A percentile compares a stretch with the other conserved stretches of the same genome.
These are phyloP conservation scores for Albifimbria verrucaria DNA, from an alignment of 2,329 filamentous ascomycete species.

Conservation along the genomic window DNA sequence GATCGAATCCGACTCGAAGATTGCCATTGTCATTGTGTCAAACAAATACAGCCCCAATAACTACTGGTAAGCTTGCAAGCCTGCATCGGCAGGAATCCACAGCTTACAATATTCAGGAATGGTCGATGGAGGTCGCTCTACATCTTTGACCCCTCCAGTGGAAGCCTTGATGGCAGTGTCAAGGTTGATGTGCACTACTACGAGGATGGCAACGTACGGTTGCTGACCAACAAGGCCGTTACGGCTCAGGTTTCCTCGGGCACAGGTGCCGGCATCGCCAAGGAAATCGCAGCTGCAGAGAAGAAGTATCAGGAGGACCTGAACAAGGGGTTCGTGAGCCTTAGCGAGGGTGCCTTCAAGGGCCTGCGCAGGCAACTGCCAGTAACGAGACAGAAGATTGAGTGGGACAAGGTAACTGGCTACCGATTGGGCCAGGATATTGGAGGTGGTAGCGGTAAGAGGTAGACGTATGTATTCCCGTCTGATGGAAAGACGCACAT, in stretches of 20 bases:
- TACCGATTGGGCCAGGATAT: constrained; percentile 84
- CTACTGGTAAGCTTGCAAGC: constrained; percentile 66
- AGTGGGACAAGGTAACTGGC: constrained; percentile 97
- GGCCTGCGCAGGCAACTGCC: constrained; percentile 86
- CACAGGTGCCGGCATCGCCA: constrained; percentile 66
- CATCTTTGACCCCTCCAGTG: constrained; percentile 67
- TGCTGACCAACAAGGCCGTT: constrained; percentile 82
- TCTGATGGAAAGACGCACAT: too few species aligned
- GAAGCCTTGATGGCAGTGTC: constrained; percentile 71
- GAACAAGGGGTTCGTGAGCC: constrained; percentile 80
- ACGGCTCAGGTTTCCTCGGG: constrained; percentile 57
- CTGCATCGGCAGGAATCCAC: neutral
- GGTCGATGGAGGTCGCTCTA: constrained; percentile 94
- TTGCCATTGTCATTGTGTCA: constrained; percentile 82
- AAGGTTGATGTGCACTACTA: constrained; percentile 99
- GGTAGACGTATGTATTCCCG: constrained; percentile 30
- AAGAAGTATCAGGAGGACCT: constrained; percentile 95
- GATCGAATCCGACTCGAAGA: constrained; percentile 67
- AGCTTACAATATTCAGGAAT: constrained; percentile 59
- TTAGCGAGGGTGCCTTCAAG: constrained; percentile 97
- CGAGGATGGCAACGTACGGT: constrained; percentile 94
- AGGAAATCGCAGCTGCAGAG: constrained; percentile 75
- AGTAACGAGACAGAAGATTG: constrained; percentile 96
- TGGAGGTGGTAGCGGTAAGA: constrained; percentile 60
- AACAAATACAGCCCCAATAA: constrained; percentile 98